Evolutionary conservation across 2,329 filamentous ascomycete genomes (phyloP).

Genomic region (Pseudogymnoascus sp.): DNA sequence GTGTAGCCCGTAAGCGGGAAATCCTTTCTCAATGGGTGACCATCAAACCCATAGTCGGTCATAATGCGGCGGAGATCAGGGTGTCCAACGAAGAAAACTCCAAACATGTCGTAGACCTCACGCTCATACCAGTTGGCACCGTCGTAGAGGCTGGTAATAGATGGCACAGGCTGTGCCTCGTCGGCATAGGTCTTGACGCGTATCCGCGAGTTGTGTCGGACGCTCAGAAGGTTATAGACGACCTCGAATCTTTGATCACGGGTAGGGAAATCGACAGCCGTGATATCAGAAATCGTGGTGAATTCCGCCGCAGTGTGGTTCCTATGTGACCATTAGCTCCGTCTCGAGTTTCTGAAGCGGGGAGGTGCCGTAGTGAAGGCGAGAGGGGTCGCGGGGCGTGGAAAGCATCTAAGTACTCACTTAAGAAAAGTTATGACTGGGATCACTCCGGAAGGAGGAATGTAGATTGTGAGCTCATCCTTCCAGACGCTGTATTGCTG

Average conservation of each 20-base stretch:
- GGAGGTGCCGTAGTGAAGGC: conserved; percentile 15
- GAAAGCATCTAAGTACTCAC: conserved; percentile 38
- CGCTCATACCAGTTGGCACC: conserved; percentile 99
- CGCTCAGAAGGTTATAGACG: conserved; percentile 93
- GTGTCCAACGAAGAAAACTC: conserved; percentile 93
- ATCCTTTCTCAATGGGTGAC: conserved; percentile 93
- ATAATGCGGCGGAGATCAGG: conserved; percentile 95
- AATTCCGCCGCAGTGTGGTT: conserved; percentile 97
- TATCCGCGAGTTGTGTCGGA: conserved; percentile 94
- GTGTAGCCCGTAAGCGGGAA: conserved; percentile 98
- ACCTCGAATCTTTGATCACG: conserved; percentile 94
- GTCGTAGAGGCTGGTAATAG: conserved; percentile 78
- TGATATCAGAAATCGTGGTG: conserved; percentile 88
- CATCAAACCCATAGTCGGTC: conserved; percentile 99
- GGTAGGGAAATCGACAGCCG: conserved; percentile 91
- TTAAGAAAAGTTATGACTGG: conserved; percentile 94
- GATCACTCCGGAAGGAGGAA: conserved; percentile 78
- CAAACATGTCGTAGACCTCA: conserved; percentile 95
- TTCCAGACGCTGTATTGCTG: conserved; percentile 99
- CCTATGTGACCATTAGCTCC: conserved; percentile 29
- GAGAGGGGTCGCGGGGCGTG: not conserved
- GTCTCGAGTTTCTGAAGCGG: not conserved
- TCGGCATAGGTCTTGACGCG: conserved; percentile 98
- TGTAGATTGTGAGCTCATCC: conserved; percentile 93
- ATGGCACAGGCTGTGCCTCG: conserved; percentile 88